Evolutionary conservation across 1,284 basidiomycete genomes (phyloP).

Genomic region (Sanguinoderma infundibulare): DNA sequence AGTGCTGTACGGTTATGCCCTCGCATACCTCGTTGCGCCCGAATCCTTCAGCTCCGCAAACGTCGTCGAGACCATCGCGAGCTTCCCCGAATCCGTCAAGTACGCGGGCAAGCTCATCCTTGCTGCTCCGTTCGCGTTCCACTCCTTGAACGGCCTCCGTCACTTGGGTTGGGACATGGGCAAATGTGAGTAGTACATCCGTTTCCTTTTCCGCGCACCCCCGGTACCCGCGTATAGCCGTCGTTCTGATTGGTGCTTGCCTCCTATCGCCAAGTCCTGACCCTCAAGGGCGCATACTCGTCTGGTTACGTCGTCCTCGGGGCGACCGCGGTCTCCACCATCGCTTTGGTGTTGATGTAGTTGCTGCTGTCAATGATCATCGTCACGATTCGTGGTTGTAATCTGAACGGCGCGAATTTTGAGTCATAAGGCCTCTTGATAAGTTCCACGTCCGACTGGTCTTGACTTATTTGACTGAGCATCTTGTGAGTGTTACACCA

Average conservation of each 20-base stretch:
- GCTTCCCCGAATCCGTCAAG: constrained; percentile 78
- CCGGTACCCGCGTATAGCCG: background rate
- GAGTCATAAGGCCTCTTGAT: too few species aligned
- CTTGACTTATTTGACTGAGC: too few species aligned
- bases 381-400: background rate
- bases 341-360: constrained; percentile 47
- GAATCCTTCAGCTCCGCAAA: constrained; percentile 79
- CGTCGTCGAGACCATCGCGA: constrained; percentile 73
- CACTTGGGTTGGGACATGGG: constrained; percentile 93
- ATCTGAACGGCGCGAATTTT: background rate
- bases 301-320: constrained; percentile 88
- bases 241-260: background rate
- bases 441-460: too few species aligned
- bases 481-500: too few species aligned
- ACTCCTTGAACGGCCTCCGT: constrained; percentile 89
- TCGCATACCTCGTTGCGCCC: constrained; percentile 88
- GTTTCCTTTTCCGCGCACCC: background rate
- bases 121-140: constrained; percentile 88
- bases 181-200: constrained; percentile 81
- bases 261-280: constrained; percentile 60
- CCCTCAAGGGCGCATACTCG: constrained; percentile 78
- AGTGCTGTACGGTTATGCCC: constrained; percentile 90
- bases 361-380: background rate
- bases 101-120: constrained; percentile 76
- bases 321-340: constrained; percentile 76